Percentiles rank a stretch among this genome's conserved stretches.
These are phyloP conservation scores for Penicillium digitatum DNA, from an alignment of 2,329 filamentous ascomycete species.

Conservation along the genomic window DNA sequence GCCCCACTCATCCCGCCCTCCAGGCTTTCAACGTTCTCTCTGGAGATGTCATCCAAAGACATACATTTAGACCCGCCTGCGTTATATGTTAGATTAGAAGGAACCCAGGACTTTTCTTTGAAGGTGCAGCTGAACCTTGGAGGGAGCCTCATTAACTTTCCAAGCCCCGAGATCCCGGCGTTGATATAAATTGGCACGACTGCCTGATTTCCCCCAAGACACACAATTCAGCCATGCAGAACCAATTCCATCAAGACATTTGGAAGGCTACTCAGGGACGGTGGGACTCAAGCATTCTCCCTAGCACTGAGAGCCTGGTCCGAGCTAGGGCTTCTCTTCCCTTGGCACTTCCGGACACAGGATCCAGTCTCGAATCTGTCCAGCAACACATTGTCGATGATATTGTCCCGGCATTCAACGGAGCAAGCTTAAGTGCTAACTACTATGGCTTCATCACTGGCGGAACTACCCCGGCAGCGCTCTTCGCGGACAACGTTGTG, in stretches of 20 bases:
- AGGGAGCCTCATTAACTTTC: background rate
- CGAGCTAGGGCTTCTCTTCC: constrained; percentile 36
- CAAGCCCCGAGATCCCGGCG: constrained; percentile 20
- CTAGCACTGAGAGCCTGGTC: constrained; percentile 27
- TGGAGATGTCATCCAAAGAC: background rate
- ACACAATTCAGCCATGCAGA: constrained; percentile 13
- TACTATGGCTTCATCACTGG: constrained; percentile 93
- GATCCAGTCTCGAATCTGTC: constrained; percentile 31
- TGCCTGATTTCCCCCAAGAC: background rate
- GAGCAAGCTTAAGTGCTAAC: constrained; percentile 59
- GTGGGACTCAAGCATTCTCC: constrained; percentile 32
- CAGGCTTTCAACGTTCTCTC: background rate
- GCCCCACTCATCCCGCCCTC: background rate
- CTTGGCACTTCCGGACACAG: constrained; percentile 25
- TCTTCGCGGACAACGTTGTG: constrained; percentile 80
- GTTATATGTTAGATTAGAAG: background rate
- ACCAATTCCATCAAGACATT: constrained; percentile 24
- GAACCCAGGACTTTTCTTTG: background rate
- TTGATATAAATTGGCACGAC: constrained; percentile 5
- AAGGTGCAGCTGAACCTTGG: constrained; percentile 16
- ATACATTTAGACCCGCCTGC: background rate
- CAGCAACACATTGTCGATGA: constrained; percentile 40
- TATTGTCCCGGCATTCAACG: constrained; percentile 58
- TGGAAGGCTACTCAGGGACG: constrained; percentile 32
- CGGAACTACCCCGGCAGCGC: constrained; percentile 71